Evolutionary conservation across 2,329 filamentous ascomycete species (phyloP).

Genomic region (Kalaharituber pfeilii): DNA sequence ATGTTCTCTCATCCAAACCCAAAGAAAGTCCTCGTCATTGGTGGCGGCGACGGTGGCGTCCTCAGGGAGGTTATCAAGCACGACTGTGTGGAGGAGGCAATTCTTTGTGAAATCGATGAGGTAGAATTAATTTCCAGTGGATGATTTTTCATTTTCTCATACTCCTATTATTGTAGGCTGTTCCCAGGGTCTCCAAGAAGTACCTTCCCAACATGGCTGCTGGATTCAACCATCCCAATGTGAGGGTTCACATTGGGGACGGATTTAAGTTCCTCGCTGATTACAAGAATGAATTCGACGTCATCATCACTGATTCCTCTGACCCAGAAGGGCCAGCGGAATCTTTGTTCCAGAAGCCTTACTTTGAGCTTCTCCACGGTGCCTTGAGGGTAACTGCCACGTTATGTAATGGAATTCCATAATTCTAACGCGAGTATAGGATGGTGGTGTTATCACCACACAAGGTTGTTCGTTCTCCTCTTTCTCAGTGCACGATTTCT

Average conservation of each 20-base stretch:
- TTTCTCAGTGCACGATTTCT: constrained; percentile 28
- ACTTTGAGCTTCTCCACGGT: constrained; percentile 84
- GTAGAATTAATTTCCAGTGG: constrained; percentile 28
- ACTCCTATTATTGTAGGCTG: constrained; percentile 49
- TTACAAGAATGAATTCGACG: constrained; percentile 93
- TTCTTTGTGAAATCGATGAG: constrained; percentile 97
- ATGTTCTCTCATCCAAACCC: constrained; percentile 90
- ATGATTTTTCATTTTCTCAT: constrained; percentile 5
- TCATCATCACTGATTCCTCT: constrained; percentile 98
- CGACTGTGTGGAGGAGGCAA: constrained; percentile 86
- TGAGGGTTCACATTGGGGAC: constrained; percentile 82
- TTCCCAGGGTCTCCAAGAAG: constrained; percentile 96
- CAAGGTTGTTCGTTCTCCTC: constrained; percentile 98
- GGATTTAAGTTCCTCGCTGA: constrained; percentile 97
- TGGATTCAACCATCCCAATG: constrained; percentile 85
- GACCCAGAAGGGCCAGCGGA: constrained; percentile 95
- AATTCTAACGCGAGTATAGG: constrained; percentile 42
- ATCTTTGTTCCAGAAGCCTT: constrained; percentile 93
- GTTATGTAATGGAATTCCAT: background rate
- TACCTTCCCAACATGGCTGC: constrained; percentile 88
- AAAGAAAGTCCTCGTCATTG: constrained; percentile 96
- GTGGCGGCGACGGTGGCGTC: constrained; percentile 91
- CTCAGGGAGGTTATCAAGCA: constrained; percentile 99
- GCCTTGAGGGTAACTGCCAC: constrained; percentile 32
- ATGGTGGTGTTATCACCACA: constrained; percentile 96